Evolutionary conservation across 129 eudicot genomes (phyloP), one percentile per base, ranked within the genome.

Genomic region (Lactuca sativa): DNA sequence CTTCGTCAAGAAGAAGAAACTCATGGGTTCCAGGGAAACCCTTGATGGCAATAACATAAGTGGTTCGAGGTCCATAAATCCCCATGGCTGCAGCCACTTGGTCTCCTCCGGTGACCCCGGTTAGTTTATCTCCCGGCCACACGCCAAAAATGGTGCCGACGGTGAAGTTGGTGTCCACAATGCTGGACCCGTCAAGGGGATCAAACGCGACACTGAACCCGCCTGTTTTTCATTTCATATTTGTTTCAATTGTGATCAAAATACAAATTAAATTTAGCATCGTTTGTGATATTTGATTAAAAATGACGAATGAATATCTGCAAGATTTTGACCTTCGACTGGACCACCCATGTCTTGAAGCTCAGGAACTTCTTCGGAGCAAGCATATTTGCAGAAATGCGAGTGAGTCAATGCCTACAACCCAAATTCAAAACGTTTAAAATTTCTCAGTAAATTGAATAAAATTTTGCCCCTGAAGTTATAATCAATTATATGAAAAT

Each of bases 41-140:
- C 82, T 90, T 90, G 41, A 95, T 77, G 21, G 97, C 99, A 75
- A 95, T 67, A 75, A 95, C 97, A 74, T 95, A 95, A 14, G 99
- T 95, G 38, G 99, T 95, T 62, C 97, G 76, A 31, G 99, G 99
- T 55, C 99, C 99, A 41, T 85, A 95, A 52, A 95, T 95, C 40
- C 99, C 99, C 99, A 95, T 95, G 71, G 99, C 99, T 79, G 99
- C 95, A 59, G 99, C 97, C 59, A 87, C 99, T 80, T 95, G 97
- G 57, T 90, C 90, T 78, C 76, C 72, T 52, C 99, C 99, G 25
- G 96, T 90, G 14, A 95, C 87, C 4, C 96, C 97, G 32, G 97
- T 90, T 40, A 95, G 76, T 85, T 95, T 95, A 77, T 90, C 99
- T 37, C 99, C 97, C 0, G 97, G 97, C 97, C 99, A 95, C 36